Evolutionary conservation across 164 flowering plant genomes (phyloP).

Genomic region (Santalum album): DNA sequence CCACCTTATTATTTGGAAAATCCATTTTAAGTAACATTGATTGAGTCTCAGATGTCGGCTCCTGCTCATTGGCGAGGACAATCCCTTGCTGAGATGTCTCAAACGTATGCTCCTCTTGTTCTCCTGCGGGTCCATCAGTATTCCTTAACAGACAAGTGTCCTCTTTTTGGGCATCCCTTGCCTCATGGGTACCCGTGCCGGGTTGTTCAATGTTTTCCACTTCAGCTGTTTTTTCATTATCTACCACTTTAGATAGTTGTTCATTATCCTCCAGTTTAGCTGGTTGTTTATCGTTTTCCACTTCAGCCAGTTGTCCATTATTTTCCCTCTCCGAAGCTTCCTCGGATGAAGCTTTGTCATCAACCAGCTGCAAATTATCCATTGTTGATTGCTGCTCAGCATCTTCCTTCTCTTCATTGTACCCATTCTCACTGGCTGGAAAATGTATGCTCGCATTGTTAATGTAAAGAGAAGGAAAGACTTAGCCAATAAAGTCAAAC

Average conservation of each 20-base stretch:
- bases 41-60: constrained; percentile 19
- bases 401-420: too few relatives aligned
- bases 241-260: too few relatives aligned
- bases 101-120: constrained; percentile 15
- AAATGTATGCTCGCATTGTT: not conserved
- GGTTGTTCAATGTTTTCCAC: too few relatives aligned
- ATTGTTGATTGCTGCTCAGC: constrained; percentile 6
- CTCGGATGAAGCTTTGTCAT: constrained; percentile 6
- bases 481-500: too few relatives aligned
- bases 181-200: constrained; percentile 12
- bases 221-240: too few relatives aligned
- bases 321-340: not conserved
- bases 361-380: constrained; percentile 8
- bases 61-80: constrained; percentile 13
- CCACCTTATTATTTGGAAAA: constrained; percentile 83
- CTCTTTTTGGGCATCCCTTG: constrained; percentile 3
- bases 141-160: constrained; percentile 14
- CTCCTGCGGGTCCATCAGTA: constrained; percentile 18
- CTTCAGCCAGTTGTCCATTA: too few relatives aligned
- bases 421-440: constrained; percentile 45
- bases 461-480: too few relatives aligned
- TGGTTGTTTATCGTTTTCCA: too few relatives aligned
- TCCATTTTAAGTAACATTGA: constrained; percentile 54
- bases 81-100: constrained; percentile 27
- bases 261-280: too few relatives aligned